Base-by-base conservation (phyloP, 192 early-diverging fungal species). In the Kickxella alabastrina region DNA sequence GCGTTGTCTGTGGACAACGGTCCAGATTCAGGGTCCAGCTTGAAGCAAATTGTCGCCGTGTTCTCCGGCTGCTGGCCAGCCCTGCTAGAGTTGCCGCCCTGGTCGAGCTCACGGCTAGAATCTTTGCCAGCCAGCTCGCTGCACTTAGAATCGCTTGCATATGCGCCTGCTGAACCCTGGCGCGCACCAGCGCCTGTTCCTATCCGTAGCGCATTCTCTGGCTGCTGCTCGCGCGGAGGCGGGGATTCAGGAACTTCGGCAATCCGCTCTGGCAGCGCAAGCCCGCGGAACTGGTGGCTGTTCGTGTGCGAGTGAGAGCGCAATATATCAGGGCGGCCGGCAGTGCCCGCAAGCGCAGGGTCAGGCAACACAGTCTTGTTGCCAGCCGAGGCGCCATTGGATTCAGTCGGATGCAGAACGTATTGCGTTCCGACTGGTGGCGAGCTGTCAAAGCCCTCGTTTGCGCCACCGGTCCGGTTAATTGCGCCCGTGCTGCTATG, bases 401-500 rank as follows among this genome's bases (percentile, higher is more conserved):
- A n/a, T n/a, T n/a, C n/a, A n/a, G n/a, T n/a, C n/a, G n/a, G n/a
- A n/a, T n/a, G n/a, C n/a, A n/a, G n/a, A n/a, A n/a, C n/a, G n/a
- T n/a, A n/a, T n/a, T n/a, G n/a, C n/a, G n/a, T n/a, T n/a, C n/a
- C n/a, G n/a, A n/a, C n/a, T n/a, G n/a, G n/a, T 6, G 24, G 18
- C 9, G 39, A 42, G 42, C 42, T 17, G 52, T 17, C 43, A 13
- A 27, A 22, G 19, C 10, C 43, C n/a, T 39, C 25, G 18, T 28
- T 45, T 10, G 38, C 43, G 27, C 40, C 51, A 10, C 40, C 41
- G 4, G 68, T 21, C 29, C 45, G 57, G 46, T 63, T 70, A 19
- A 70, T 70, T 3, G 68, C 68, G 10, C 68, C 60, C 10, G 68
- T 70, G 47, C 68, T 70, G 52, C 57, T 70, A 35, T 70, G 68